phyloP scores from a whole-genome alignment of 2,329 filamentous ascomycete species.

The Hymenoscyphus repandus region DNA sequence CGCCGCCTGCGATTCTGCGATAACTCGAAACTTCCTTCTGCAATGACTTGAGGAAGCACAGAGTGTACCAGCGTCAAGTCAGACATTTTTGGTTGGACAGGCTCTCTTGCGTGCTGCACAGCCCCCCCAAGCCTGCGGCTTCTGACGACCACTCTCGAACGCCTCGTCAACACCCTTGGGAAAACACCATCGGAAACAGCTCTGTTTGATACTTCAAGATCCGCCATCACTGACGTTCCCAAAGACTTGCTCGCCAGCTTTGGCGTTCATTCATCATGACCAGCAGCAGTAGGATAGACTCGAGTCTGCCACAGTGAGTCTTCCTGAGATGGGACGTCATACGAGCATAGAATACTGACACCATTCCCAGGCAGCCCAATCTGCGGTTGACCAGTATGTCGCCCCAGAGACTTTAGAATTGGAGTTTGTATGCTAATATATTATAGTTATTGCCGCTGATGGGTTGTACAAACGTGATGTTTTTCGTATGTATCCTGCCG shows the following conservation, averaged over 20 bases:
- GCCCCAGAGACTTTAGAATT: background rate
- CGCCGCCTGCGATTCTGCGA: background rate
- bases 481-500: slow-evolving; percentile 66
- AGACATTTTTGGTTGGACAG: slow-evolving; percentile 20
- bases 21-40: background rate
- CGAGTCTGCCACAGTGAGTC: slow-evolving; percentile 59
- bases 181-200: slow-evolving; percentile 10
- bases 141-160: slow-evolving; percentile 19
- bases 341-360: slow-evolving; percentile 20
- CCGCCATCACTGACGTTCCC: slow-evolving; percentile 25
- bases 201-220: slow-evolving; percentile 7
- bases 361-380: slow-evolving; percentile 64
- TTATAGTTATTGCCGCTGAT: slow-evolving; percentile 92
- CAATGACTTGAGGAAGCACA: slow-evolving; percentile 13
- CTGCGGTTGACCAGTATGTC: slow-evolving; percentile 83
- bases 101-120: slow-evolving; percentile 18
- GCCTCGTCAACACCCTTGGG: slow-evolving; percentile 7
- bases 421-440: slow-evolving; percentile 33
- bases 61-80: slow-evolving; percentile 13
- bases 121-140: slow-evolving; percentile 18
- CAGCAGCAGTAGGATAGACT: slow-evolving; percentile 46
- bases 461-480: slow-evolving; percentile 99
- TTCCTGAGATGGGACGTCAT: slow-evolving; percentile 10
- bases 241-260: slow-evolving; percentile 29
- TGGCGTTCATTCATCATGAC: slow-evolving; percentile 38